These are phyloP conservation scores for Arthromyces matolae DNA, from an alignment of 768 basidiomycete species.

Conservation along the genomic window DNA sequence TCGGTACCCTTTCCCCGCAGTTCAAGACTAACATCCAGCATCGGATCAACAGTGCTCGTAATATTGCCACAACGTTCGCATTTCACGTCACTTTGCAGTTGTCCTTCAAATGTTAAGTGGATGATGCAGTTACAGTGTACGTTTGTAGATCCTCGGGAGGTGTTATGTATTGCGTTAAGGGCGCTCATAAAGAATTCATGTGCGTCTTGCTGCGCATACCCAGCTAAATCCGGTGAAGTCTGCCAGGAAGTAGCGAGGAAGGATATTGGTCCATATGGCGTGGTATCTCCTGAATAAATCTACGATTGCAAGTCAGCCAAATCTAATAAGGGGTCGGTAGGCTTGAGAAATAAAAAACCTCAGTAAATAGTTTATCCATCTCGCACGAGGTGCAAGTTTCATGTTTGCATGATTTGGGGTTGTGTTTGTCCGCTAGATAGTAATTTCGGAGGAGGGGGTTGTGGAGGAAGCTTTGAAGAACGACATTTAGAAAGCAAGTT, in stretches of 20 bases:
- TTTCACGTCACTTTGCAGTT: slow-evolving; percentile 82
- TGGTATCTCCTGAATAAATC: slow-evolving; percentile 54
- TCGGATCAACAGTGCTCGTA: slow-evolving; percentile 80
- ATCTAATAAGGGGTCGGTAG: not conserved
- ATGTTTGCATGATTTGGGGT: slow-evolving; percentile 61
- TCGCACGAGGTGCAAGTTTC: slow-evolving; percentile 87
- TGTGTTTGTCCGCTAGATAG: slow-evolving; percentile 90
- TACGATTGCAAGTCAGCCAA: slow-evolving; percentile 19
- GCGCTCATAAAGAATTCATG: slow-evolving; percentile 85
- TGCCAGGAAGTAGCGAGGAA: slow-evolving; percentile 86
- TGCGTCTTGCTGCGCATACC: slow-evolving; percentile 93
- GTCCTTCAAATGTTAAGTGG: slow-evolving; percentile 85
- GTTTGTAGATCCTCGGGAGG: slow-evolving; percentile 69
- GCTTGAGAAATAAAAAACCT: slow-evolving; percentile 39
- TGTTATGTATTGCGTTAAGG: slow-evolving; percentile 83
- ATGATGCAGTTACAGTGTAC: slow-evolving; percentile 87
- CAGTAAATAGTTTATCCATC: slow-evolving; percentile 83
- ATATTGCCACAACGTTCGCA: slow-evolving; percentile 82
- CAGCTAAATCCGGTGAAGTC: slow-evolving; percentile 74
- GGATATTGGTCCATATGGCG: slow-evolving; percentile 76
- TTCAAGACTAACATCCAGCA: slow-evolving; percentile 88
- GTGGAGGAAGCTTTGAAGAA: slow-evolving; percentile 84
- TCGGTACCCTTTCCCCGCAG: slow-evolving; percentile 52
- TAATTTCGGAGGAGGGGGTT: slow-evolving; percentile 88
- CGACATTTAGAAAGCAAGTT: slow-evolving; percentile 92